Base-by-base conservation (phyloP, 257 asterid species). In the Cruciata laevipes region DNA sequence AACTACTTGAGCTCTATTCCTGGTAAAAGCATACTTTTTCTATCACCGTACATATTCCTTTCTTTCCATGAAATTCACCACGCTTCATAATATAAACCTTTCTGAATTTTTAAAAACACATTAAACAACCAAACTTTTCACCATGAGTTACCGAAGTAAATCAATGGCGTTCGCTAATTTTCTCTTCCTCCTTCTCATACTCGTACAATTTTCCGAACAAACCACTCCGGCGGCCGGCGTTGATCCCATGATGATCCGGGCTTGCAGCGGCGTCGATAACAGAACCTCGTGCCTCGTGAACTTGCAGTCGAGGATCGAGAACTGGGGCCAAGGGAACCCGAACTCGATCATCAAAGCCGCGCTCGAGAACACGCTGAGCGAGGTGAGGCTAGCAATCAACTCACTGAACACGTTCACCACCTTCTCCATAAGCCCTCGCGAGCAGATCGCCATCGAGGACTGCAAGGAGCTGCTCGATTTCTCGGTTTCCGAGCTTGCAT, bases 391-490 rank as follows among this genome's bases (percentile, higher is more conserved):
- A 11, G 83, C 97, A 69, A 78, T 81, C 57, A 90, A 82, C 42
- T 59, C 74, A 14, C 73, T 90, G 69, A 27, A 90, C 7, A 84
- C 69, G 61, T 86, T 93, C 90, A 84, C 69, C 84, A 78, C 95
- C 47, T 69, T 90, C 14, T 93, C 99, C 4, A 66, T 83, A 27
- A 85, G 78, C 69, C 65, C 80, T 42, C 88, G 97, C 0, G 97
- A 93, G 70, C 95, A 88, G 63, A 71, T 84, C 0, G 99, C 99
- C 51, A 84, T 93, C 0, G 91, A 84, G 23, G 99, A 93, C 60
- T 93, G 99, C 86, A 85, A 84, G 68, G 99, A 93, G 59, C 95
- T 93, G 16, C 89, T 93, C 11, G 99, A 90, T 68, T 86, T 93
- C 76, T 88, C 99, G 0, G 92, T 86, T 4, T 80, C 97, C 1